Conservation (phyloP, 2,329 filamentous ascomycete genomes). For the Alternaria rosae region DNA sequence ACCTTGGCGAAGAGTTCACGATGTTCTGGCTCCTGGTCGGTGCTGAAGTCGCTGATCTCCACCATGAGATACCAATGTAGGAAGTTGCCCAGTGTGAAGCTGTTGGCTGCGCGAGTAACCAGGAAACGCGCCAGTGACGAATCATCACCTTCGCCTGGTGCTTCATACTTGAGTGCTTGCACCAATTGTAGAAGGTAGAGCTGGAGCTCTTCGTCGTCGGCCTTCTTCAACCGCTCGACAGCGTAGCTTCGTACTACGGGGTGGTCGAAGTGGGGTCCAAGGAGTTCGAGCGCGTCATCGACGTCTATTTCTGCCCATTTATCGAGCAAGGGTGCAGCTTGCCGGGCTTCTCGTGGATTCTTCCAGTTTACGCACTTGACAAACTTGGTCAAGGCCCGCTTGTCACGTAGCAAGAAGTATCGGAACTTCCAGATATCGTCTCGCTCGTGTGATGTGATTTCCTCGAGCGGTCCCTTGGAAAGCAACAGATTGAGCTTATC, state of each 20-base stretch:
- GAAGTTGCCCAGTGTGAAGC: constrained; percentile 91
- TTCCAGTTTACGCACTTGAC: constrained; percentile 98
- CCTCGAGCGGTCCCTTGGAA: constrained; percentile 89
- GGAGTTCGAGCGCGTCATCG: constrained; percentile 91
- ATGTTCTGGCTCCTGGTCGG: constrained; percentile 76
- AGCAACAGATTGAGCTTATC: constrained; percentile 93
- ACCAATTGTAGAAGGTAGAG: constrained; percentile 93
- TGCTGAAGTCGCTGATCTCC: constrained; percentile 85
- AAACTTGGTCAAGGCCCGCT: constrained; percentile 87
- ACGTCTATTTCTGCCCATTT: constrained; percentile 98
- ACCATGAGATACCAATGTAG: constrained; percentile 99
- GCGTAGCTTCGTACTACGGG: constrained; percentile 88
- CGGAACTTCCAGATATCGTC: constrained; percentile 98
- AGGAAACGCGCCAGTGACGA: constrained; percentile 90
- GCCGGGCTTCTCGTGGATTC: constrained; percentile 82
- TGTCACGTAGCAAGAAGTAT: constrained; percentile 91
- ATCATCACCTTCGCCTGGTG: constrained; percentile 68
- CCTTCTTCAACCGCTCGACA: constrained; percentile 87
- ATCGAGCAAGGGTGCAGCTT: constrained; percentile 86
- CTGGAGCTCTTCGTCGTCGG: constrained; percentile 89
- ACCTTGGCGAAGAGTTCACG: constrained; percentile 90
- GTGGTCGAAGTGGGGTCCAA: constrained; percentile 92
- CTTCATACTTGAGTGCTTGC: constrained; percentile 82
- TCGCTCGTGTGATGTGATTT: constrained; percentile 87
- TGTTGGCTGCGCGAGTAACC: constrained; percentile 84